phyloP scores from a whole-genome alignment of 495 filamentous ascomycete genomes.

The Penicillium antarcticum region DNA sequence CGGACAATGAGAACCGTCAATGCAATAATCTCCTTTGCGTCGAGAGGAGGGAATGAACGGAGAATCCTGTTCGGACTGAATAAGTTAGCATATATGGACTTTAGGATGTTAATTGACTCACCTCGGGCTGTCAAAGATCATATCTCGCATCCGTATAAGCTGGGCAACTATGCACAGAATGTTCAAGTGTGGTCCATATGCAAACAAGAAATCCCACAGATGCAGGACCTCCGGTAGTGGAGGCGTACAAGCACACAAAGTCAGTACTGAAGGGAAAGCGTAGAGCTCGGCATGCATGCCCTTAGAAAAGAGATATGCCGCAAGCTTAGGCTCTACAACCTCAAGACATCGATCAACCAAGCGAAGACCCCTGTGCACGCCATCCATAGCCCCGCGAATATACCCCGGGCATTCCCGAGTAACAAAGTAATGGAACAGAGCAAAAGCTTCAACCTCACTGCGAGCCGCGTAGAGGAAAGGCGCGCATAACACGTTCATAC shows the following conservation, averaged over 20 bases:
- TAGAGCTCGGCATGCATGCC: conserved; percentile 90
- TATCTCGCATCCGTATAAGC: conserved; percentile 80
- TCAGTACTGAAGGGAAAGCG: conserved; percentile 95
- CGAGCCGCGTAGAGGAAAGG: conserved; percentile 94
- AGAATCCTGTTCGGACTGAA: conserved; percentile 85
- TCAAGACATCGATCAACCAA: conserved; percentile 88
- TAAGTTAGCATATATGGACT: conserved; percentile 13
- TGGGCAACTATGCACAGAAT: conserved; percentile 98
- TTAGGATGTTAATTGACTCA: conserved; percentile 36
- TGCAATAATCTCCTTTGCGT: conserved; percentile 76
- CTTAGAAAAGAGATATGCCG: conserved; percentile 75
- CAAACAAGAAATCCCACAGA: conserved; percentile 98
- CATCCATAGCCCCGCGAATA: conserved; percentile 93
- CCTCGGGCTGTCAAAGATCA: conserved; percentile 79
- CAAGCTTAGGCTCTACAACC: conserved; percentile 87
- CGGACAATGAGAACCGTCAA: conserved; percentile 74
- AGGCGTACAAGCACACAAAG: conserved; percentile 94
- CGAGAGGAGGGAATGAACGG: conserved; percentile 80
- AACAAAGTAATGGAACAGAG: conserved; percentile 84
- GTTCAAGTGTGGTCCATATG: conserved; percentile 91
- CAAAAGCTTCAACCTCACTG: conserved; percentile 92
- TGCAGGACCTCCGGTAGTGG: conserved; percentile 89
- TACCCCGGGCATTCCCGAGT: conserved; percentile 90
- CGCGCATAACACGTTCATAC: conserved; percentile 99
- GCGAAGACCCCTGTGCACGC: conserved; percentile 86